Percentiles rank a stretch among this genome's conserved stretches.
phyloP scores from a whole-genome alignment of 352 stramenopile genomes.

The Phytophthora pinifolia region DNA sequence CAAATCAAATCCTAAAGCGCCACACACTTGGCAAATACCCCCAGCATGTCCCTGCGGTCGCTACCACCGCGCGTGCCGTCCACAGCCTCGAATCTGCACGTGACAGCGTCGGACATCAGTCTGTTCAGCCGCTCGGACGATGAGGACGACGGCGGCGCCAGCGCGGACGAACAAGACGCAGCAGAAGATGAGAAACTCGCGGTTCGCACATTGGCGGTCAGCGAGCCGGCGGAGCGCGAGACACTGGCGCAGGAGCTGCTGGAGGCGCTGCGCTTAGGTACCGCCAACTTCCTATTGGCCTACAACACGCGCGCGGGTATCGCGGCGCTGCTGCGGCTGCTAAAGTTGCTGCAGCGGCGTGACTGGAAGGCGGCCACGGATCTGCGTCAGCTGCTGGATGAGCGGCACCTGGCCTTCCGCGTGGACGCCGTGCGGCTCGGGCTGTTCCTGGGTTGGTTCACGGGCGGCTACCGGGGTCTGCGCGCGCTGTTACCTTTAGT shows the following conservation, averaged over 20 bases:
- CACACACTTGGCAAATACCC: constrained; percentile 1
- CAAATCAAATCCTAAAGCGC: constrained; percentile 16
- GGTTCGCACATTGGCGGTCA: constrained; percentile 21
- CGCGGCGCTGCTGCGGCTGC: constrained; percentile 63
- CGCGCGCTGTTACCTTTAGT: constrained; percentile 52
- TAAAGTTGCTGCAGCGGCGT: constrained; percentile 61
- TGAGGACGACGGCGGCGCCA: constrained; percentile 8
- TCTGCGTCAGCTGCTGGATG: constrained; percentile 66
- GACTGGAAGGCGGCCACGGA: constrained; percentile 54
- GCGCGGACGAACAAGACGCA: constrained; percentile 11
- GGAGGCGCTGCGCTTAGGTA: constrained; percentile 70
- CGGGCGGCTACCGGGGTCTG: constrained; percentile 71
- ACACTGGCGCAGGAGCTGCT: constrained; percentile 56
- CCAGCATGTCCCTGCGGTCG: constrained; percentile 17
- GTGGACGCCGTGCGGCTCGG: constrained; percentile 85
- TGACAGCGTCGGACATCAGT: constrained; percentile 46
- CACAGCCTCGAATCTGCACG: constrained; percentile 29
- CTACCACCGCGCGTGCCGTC: constrained; percentile 30
- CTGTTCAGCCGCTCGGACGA: constrained; percentile 38
- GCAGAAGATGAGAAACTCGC: constrained; percentile 23
- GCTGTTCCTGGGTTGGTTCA: constrained; percentile 87
- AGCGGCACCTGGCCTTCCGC: constrained; percentile 76
- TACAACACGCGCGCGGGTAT: constrained; percentile 89
- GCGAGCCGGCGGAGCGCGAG: constrained; percentile 31
- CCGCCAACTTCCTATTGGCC: constrained; percentile 82